Percentiles rank a stretch among this genome's conserved stretches.
These are phyloP conservation scores for Isoetes engelmannii DNA, from an alignment of 83 land plant genomes.

Conservation along the genomic window DNA sequence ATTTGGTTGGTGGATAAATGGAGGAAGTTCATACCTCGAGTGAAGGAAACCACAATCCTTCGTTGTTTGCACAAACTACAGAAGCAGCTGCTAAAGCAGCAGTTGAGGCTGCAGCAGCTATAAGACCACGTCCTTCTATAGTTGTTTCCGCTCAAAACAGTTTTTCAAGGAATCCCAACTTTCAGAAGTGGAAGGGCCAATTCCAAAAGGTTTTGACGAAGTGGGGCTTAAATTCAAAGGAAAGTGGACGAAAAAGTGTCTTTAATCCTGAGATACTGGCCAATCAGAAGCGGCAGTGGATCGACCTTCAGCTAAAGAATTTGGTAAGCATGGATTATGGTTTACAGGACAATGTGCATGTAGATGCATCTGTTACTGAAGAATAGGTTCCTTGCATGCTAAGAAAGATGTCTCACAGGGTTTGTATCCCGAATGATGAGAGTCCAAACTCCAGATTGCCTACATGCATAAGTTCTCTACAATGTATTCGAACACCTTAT, in stretches of 20 bases:
- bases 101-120: constrained; percentile 40
- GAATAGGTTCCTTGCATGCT: too few relatives aligned
- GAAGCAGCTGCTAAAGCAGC: constrained; percentile 39
- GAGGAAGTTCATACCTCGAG: too few relatives aligned
- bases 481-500: neutral
- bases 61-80: constrained; percentile 31
- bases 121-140: constrained; percentile 38
- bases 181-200: constrained; percentile 19
- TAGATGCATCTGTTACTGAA: neutral
- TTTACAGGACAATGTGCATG: neutral
- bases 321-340: constrained; percentile 20
- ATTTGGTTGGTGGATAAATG: too few relatives aligned
- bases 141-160: constrained; percentile 31
- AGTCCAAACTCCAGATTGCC: too few relatives aligned
- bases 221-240: constrained; percentile 18
- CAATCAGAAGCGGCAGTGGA: constrained; percentile 39
- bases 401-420: too few relatives aligned
- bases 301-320: constrained; percentile 32
- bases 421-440: too few relatives aligned
- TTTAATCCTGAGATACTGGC: constrained; percentile 41
- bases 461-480: too few relatives aligned
- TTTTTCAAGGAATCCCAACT: constrained; percentile 8
- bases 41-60: neutral
- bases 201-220: constrained; percentile 20
- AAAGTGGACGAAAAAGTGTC: constrained; percentile 16